These are phyloP conservation scores for Plantago ovata DNA, from an alignment of 257 asterid species.

Conservation along the genomic window DNA sequence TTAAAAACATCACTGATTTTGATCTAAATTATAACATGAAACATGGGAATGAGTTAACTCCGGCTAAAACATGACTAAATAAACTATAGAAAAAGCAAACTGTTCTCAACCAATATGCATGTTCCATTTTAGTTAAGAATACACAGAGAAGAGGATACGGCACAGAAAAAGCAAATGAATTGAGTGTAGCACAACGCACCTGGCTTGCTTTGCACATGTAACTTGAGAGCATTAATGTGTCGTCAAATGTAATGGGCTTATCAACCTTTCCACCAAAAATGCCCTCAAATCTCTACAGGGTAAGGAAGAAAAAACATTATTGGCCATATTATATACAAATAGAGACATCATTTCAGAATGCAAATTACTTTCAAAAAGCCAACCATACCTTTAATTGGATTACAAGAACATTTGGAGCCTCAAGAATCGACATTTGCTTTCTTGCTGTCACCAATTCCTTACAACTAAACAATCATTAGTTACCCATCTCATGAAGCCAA, in stretches of 20 bases:
- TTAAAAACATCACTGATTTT: too few species aligned
- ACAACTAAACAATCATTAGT: slow-evolving; percentile 65
- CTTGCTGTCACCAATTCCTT: slow-evolving; percentile 93
- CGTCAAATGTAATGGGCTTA: slow-evolving; percentile 73
- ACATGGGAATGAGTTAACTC: too few species aligned
- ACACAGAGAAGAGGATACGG: too few species aligned
- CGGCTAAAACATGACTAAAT: too few species aligned
- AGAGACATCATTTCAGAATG: slow-evolving; percentile 14
- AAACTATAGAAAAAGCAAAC: too few species aligned
- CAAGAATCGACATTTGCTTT: slow-evolving; percentile 89
- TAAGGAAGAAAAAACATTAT: slow-evolving; percentile 14
- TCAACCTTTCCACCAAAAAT: slow-evolving; percentile 85
- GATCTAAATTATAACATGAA: too few species aligned
- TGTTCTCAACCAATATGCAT: too few species aligned
- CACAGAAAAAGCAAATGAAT: too few species aligned
- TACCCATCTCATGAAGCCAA: slow-evolving; percentile 20
- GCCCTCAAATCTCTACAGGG: slow-evolving; percentile 83
- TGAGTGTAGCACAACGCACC: slow-evolving; percentile 37
- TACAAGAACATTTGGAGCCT: slow-evolving; percentile 96
- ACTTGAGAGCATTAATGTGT: slow-evolving; percentile 72
- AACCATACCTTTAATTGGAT: slow-evolving; percentile 82
- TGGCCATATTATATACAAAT: slow-evolving; percentile 5
- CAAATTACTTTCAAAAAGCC: slow-evolving; percentile 11
- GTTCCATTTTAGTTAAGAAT: too few species aligned
- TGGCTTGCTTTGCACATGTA: slow-evolving; percentile 81